phyloP scores from a whole-genome alignment of 202 grass and related monocot species.

The Musa balbisiana region DNA sequence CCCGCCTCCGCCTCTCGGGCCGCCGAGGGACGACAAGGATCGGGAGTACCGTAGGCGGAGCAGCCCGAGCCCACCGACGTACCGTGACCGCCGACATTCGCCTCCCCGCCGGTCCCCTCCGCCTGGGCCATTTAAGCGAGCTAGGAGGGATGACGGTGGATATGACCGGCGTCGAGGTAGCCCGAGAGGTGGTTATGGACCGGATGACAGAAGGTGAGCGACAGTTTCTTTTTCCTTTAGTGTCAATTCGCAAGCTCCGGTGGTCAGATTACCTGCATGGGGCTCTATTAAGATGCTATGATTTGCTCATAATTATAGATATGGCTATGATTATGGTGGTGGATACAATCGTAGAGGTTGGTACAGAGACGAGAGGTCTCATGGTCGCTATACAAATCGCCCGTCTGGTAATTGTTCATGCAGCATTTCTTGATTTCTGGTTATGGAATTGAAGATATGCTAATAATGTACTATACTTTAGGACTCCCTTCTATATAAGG shows the following conservation, averaged over 20 bases:
- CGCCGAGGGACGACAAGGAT: slow-evolving; percentile 34
- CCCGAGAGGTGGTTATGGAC: slow-evolving; percentile 28
- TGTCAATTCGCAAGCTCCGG: background rate
- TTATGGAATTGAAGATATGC: background rate
- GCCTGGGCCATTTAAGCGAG: slow-evolving; percentile 57
- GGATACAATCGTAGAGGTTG: slow-evolving; percentile 41
- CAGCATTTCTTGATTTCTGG: background rate
- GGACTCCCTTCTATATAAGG: too few species aligned
- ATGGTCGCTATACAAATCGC: slow-evolving; percentile 59
- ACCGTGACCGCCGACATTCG: slow-evolving; percentile 57
- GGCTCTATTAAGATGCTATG: background rate
- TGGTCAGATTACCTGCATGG: too few species aligned
- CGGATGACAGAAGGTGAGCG: slow-evolving; percentile 35
- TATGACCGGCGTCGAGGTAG: slow-evolving; percentile 71
- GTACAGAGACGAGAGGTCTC: slow-evolving; percentile 54
- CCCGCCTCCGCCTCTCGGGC: slow-evolving; percentile 37
- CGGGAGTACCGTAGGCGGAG: slow-evolving; percentile 22
- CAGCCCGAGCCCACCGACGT: slow-evolving; percentile 59
- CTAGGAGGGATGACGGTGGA: slow-evolving; percentile 58
- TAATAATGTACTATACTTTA: too few species aligned
- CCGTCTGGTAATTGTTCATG: slow-evolving; percentile 39
- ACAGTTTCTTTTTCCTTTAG: background rate
- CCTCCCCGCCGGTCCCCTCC: slow-evolving; percentile 53
- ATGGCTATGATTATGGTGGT: slow-evolving; percentile 57
- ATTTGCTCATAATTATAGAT: slow-evolving; percentile 33